Conservation (phyloP, 805 yeast species). For the Candida ficus region DNA sequence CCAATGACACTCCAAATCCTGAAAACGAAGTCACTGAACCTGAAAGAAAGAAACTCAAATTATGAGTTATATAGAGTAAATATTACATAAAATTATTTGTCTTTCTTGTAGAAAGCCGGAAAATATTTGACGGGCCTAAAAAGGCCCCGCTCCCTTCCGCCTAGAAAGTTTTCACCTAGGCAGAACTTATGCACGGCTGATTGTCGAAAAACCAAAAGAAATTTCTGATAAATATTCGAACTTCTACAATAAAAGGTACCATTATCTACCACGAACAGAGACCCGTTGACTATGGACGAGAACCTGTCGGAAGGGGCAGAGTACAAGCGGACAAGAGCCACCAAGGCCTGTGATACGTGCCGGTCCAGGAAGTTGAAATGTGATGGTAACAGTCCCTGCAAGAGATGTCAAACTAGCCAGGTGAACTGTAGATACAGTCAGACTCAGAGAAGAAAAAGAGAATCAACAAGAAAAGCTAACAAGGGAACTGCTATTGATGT, state of each 20-base stretch:
- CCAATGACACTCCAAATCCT: not conserved
- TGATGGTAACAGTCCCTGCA: conserved; percentile 76
- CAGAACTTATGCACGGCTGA: too few relatives aligned
- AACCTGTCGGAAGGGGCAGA: not conserved
- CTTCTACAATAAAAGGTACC: too few relatives aligned
- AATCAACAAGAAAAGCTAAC: not conserved
- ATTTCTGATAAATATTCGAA: too few relatives aligned
- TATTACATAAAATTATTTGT: too few relatives aligned
- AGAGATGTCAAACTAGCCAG: conserved; percentile 75
- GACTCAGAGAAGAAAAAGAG: conserved; percentile 9
- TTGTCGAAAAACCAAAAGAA: too few relatives aligned
- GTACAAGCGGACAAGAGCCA: conserved; percentile 29
- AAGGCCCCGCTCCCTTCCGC: too few relatives aligned
- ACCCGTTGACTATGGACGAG: not conserved
- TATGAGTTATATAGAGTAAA: not conserved
- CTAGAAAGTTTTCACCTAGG: too few relatives aligned
- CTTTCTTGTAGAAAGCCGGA: too few relatives aligned
- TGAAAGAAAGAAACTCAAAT: conserved; percentile 13
- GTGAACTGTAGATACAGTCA: conserved; percentile 26
- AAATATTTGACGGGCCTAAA: too few relatives aligned
- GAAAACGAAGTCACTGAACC: conserved; percentile 4
- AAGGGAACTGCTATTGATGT: not conserved
- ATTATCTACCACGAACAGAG: not conserved
- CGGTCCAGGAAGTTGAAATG: conserved; percentile 74
- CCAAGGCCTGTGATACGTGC: conserved; percentile 44